Conservation (phyloP, 768 basidiomycete genomes). For the Asterophora parasitica region DNA sequence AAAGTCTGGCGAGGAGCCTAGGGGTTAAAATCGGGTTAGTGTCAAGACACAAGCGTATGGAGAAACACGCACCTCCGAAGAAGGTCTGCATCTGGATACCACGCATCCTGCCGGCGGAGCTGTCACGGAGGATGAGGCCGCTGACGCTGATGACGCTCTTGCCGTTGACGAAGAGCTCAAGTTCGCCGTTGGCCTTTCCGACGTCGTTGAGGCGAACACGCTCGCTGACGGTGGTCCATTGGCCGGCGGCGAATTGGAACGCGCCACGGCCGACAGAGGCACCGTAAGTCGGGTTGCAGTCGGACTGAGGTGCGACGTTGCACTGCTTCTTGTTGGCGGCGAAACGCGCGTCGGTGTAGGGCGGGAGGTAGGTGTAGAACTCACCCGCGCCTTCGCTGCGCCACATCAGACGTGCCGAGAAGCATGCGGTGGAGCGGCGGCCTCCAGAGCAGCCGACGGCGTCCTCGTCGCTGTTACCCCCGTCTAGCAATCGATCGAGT, state of each 20-base stretch:
- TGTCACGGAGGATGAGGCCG: constrained; percentile 52
- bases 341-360: constrained; percentile 32
- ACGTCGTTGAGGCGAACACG: constrained; percentile 72
- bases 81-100: constrained; percentile 78
- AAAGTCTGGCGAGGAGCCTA: constrained; percentile 43
- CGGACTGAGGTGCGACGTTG: constrained; percentile 41
- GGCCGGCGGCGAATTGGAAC: constrained; percentile 58
- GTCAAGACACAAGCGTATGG: not conserved
- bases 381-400: constrained; percentile 54
- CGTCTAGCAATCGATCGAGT: constrained; percentile 27
- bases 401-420: constrained; percentile 71
- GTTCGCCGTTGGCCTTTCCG: constrained; percentile 65
- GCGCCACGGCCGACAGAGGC: constrained; percentile 66
- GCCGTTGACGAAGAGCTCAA: constrained; percentile 64
- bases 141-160: constrained; percentile 54
- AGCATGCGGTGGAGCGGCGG: constrained; percentile 49
- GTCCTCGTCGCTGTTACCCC: constrained; percentile 44
- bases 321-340: constrained; percentile 46
- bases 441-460: constrained; percentile 63
- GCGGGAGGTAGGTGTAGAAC: constrained; percentile 69
- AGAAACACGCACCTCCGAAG: constrained; percentile 53
- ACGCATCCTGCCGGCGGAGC: constrained; percentile 45
- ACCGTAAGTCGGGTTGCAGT: constrained; percentile 60
- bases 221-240: constrained; percentile 65
- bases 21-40: constrained; percentile 1